Base-by-base conservation (phyloP, 2,329 filamentous ascomycete species). In the Cylindrodendrum hubeiense region DNA sequence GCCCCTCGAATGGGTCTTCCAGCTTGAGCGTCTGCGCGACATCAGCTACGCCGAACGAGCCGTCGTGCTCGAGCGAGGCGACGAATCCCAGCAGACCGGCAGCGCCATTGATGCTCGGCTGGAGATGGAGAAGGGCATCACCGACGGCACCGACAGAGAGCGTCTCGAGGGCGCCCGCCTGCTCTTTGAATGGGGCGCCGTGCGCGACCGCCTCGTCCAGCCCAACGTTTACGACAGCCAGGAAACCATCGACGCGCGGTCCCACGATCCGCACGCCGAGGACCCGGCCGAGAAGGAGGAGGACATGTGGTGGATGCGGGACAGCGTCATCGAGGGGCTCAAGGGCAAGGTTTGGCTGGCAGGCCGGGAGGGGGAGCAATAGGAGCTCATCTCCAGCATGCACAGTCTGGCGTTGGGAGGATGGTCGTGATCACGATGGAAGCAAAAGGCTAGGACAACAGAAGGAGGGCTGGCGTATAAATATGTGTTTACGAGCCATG, bases 1-100 rank as follows among this genome's bases (percentile, higher is more conserved):
- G 4, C 83, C 92, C 1, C 87, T 95, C 74, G 89, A 91, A 66
- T 95, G 93, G 91, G 76, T 97, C 1, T 93, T 97, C 76, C 80
- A 84, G 1, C 84, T 94, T 0, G 83, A 86, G 68, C 85, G 63
- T 75, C 92, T 82, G 63, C 77, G 72, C 75, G 80, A 70, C 67
- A 87, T 84, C 77, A 92, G 82, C 77, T 83, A 91, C 55, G 89
- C 91, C 0, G 94, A 97, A 73, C 86, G 88, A 59, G 85, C 85
- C 0, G 81, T 89, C 24, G 84, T 93, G 3, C 81, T 94, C 9
- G 85, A 82, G 78, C 83, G 73, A 7, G 84, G 81, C 13, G 78
- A 84, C 5, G 81, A 85, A 28, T 86, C 83, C 6, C 83, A 82
- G 3, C 82, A 84, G 26, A 82, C 81, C 0, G 80, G 80, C n/a